Evolutionary conservation across 495 filamentous ascomycete species (phyloP).

Genomic region (Trichocladium uniseriatum): DNA sequence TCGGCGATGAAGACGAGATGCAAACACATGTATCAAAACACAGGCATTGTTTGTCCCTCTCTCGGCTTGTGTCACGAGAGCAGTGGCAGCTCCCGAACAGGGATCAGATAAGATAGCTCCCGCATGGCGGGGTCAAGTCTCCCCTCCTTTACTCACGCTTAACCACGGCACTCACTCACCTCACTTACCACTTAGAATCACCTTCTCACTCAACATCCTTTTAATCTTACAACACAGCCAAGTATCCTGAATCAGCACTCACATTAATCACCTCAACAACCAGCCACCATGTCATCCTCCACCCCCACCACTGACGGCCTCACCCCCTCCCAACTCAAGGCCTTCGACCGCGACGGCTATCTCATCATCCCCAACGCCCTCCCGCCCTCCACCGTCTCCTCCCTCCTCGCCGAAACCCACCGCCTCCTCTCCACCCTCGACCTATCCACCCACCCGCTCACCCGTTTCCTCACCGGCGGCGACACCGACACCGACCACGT

Average conservation of each 20-base stretch:
- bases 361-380: constrained; percentile 79
- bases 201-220: too few species aligned
- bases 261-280: neutral
- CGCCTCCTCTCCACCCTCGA: constrained; percentile 64
- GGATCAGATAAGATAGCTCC: neutral
- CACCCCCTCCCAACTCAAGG: constrained; percentile 57
- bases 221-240: too few species aligned
- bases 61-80: too few species aligned
- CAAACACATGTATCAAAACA: too few species aligned
- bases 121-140: constrained; percentile 4
- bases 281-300: constrained; percentile 3
- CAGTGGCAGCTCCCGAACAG: too few species aligned
- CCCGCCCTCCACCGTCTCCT: constrained; percentile 47
- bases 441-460: constrained; percentile 78
- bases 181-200: too few species aligned
- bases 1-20: too few species aligned
- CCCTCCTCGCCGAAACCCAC: constrained; percentile 66
- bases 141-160: neutral
- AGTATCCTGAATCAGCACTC: too few species aligned
- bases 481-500: constrained; percentile 60
- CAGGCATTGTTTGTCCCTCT: too few species aligned
- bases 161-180: too few species aligned
- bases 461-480: constrained; percentile 76
- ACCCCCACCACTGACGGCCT: constrained; percentile 39
- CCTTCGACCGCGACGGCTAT: constrained; percentile 78